phyloP scores from a whole-genome alignment of 1,139 yeast species.

The Dujonia santamariae region DNA sequence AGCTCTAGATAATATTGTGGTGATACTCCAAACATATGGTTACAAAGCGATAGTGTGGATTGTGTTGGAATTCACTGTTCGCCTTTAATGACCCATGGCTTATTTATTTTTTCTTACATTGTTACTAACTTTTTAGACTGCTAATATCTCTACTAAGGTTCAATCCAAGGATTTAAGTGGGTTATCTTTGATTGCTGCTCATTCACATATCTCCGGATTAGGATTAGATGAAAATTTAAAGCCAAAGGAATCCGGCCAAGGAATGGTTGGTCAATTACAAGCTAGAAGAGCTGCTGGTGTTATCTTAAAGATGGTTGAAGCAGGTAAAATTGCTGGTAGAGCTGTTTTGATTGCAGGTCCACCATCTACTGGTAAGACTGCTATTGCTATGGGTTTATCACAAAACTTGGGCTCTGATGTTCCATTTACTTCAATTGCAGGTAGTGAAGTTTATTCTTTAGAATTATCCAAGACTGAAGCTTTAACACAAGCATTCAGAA shows the following conservation, averaged over 20 bases:
- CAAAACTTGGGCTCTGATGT: slow-evolving; percentile 88
- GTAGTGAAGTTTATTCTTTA: slow-evolving; percentile 87
- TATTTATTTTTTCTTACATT: too few relatives aligned
- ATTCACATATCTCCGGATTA: slow-evolving; percentile 92
- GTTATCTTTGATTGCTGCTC: slow-evolving; percentile 85
- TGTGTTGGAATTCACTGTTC: too few relatives aligned
- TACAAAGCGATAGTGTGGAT: too few relatives aligned
- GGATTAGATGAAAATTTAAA: slow-evolving; percentile 90
- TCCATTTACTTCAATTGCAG: slow-evolving; percentile 94
- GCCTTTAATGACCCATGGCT: too few relatives aligned
- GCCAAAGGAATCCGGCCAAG: slow-evolving; percentile 78
- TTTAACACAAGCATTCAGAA: slow-evolving; percentile 91
- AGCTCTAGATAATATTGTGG: too few relatives aligned
- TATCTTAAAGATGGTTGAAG: slow-evolving; percentile 86
- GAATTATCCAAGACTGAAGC: slow-evolving; percentile 95
- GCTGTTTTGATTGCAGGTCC: slow-evolving; percentile 97
- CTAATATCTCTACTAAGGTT: slow-evolving; percentile 33
- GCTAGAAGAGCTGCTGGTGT: slow-evolving; percentile 98
- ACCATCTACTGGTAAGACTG: slow-evolving; percentile 98
- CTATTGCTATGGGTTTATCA: slow-evolving; percentile 95
- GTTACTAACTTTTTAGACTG: too few relatives aligned
- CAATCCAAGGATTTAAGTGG: slow-evolving; percentile 49
- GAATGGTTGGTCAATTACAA: slow-evolving; percentile 95
- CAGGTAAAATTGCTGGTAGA: slow-evolving; percentile 94
- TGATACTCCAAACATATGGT: too few relatives aligned